Conservation (phyloP, 305 asterid genomes). For the Fraxinus ornus region DNA sequence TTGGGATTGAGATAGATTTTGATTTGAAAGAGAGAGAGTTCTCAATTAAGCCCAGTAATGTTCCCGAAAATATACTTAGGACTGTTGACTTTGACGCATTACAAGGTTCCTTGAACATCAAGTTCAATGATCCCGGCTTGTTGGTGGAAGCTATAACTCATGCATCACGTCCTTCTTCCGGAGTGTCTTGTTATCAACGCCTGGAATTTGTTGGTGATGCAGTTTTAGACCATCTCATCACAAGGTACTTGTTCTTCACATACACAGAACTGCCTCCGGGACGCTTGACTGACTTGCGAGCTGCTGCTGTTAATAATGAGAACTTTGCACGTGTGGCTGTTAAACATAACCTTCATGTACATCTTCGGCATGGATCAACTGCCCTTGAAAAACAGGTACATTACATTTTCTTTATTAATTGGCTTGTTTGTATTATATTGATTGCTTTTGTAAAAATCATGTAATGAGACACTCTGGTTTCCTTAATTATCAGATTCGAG, state of each 20-base stretch:
- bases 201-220: slow-evolving; percentile 99
- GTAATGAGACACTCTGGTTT: neutral
- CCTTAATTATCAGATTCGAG: slow-evolving; percentile 63
- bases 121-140: slow-evolving; percentile 67
- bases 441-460: slow-evolving; percentile 7
- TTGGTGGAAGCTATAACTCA: slow-evolving; percentile 97
- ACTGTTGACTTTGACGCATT: slow-evolving; percentile 75
- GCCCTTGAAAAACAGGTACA: slow-evolving; percentile 94
- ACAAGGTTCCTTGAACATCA: slow-evolving; percentile 65
- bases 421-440: slow-evolving; percentile 1
- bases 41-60: slow-evolving; percentile 48
- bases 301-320: slow-evolving; percentile 99
- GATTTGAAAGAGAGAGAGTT: slow-evolving; percentile 58
- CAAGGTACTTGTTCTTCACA: slow-evolving; percentile 80
- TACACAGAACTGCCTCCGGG: slow-evolving; percentile 99
- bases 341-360: slow-evolving; percentile 80
- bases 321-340: slow-evolving; percentile 99
- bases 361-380: slow-evolving; percentile 97
- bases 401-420: neutral
- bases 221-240: slow-evolving; percentile 94
- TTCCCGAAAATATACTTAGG: slow-evolving; percentile 69
- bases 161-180: slow-evolving; percentile 98
- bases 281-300: slow-evolving; percentile 96
- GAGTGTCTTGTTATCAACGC: slow-evolving; percentile 97
- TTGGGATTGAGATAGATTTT: slow-evolving; percentile 85